Base-by-base conservation (phyloP, 257 asterid genomes). In the Fraxinus cuspidata region DNA sequence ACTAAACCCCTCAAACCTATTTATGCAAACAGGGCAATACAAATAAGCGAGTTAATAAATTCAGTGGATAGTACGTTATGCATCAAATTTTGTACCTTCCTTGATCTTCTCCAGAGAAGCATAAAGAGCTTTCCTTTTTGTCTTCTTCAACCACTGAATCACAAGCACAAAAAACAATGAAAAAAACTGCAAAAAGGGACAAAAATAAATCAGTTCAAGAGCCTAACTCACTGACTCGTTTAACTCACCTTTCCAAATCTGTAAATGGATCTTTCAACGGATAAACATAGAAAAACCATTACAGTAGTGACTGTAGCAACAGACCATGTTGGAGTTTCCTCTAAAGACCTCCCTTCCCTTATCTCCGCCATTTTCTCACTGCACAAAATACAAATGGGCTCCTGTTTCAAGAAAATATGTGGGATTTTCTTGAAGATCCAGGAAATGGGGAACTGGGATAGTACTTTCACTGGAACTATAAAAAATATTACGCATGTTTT, bases 311-410 rank as follows among this genome's bases (percentile, higher is more conserved):
- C 97, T 23, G 97, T 80, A 72, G 98, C 98, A 77, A 94, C 98
- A n/a, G 97, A 87, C 97, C 98, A 94, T 38, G 98, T 92, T 74
- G 98, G 98, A 38, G 98, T 94, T 44, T 73, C 97, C 86, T 87
- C 94, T 80, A 94, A 85, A 71, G 97, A 92, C 85, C 97, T 94
- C 79, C 97, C 96, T 86, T 85, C 92, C 78, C 93, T 89, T 13
- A 79, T 65, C 73, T 77, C 91, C 80, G 42, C 89, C 98, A 93
- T 90, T 73, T 76, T 35, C 16, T 5, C 25, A 40, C 13, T 68
- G 56, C 49, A 18, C 74, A 28, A 21, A 68, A 42, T 8, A 25
- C 13, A 67, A 63, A 53, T 18, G 63, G 37, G 70, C 11, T 32
- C 77, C 18, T 16, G 53, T 42, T 32, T 37, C 51, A 63, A 74